These are phyloP conservation scores for Tetrapisispora nanseiensis DNA, from an alignment of 805 yeast genomes.

Conservation along the genomic window DNA sequence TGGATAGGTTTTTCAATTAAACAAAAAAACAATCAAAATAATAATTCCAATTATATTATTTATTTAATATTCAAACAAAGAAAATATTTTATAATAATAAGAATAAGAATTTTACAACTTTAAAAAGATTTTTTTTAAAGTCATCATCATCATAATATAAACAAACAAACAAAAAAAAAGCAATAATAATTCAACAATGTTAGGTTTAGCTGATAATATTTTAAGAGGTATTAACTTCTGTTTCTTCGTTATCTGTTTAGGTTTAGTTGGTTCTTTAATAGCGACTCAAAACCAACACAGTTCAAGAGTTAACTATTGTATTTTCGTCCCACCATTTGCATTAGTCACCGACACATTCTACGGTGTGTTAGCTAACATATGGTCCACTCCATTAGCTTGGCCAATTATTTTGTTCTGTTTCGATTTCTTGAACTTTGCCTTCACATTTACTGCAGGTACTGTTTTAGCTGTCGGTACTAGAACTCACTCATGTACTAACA, in stretches of 20 bases:
- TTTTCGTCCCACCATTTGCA: slow-evolving; percentile 84
- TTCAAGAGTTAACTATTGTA: slow-evolving; percentile 81
- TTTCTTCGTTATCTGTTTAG: slow-evolving; percentile 70
- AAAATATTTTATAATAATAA: too few species aligned
- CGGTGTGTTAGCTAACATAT: slow-evolving; percentile 67
- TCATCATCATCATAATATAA: not conserved
- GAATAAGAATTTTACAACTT: too few species aligned
- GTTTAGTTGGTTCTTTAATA: slow-evolving; percentile 82
- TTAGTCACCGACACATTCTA: slow-evolving; percentile 70
- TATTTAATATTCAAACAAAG: too few species aligned
- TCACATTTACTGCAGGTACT: slow-evolving; percentile 90
- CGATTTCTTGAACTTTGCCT: slow-evolving; percentile 83
- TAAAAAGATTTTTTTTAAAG: too few species aligned
- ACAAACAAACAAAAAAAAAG: not conserved
- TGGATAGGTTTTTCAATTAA: too few species aligned
- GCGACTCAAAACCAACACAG: slow-evolving; percentile 46
- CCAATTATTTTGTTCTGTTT: slow-evolving; percentile 65
- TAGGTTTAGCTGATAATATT: slow-evolving; percentile 64
- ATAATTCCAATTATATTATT: too few species aligned
- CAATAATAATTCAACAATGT: slow-evolving; percentile 29
- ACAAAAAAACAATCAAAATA: too few species aligned
- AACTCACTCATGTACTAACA: slow-evolving; percentile 75
- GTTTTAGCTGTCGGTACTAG: slow-evolving; percentile 88
- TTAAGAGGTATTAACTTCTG: slow-evolving; percentile 68
- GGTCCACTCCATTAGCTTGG: slow-evolving; percentile 68